These are phyloP conservation scores for Flaveria brownii DNA, from an alignment of 129 eudicot species.

Conservation along the genomic window DNA sequence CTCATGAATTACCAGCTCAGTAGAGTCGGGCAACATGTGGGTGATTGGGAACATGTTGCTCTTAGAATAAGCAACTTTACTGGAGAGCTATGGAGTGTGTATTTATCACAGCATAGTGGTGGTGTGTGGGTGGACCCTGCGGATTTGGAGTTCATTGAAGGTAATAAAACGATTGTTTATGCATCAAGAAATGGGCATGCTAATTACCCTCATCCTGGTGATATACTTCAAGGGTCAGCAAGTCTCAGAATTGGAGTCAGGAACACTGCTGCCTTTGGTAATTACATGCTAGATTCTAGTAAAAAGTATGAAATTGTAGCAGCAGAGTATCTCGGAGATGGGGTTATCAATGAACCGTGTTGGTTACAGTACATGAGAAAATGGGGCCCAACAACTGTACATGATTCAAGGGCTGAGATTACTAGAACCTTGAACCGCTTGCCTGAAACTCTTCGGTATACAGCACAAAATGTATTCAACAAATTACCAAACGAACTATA, in stretches of 20 bases:
- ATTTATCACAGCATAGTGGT: slow-evolving; percentile 86
- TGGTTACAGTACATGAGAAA: slow-evolving; percentile 94
- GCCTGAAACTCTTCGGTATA: slow-evolving; percentile 52
- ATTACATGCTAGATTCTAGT: slow-evolving; percentile 65
- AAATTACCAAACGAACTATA: slow-evolving; percentile 71
- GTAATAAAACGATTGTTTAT: slow-evolving; percentile 64
- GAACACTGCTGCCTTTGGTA: slow-evolving; percentile 66
- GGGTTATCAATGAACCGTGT: slow-evolving; percentile 62
- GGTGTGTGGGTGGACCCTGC: slow-evolving; percentile 78
- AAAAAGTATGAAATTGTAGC: slow-evolving; percentile 61
- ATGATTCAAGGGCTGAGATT: slow-evolving; percentile 63
- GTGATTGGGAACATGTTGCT: slow-evolving; percentile 95
- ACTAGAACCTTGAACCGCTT: slow-evolving; percentile 54
- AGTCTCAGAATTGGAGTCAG: slow-evolving; percentile 76
- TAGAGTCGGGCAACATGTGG: slow-evolving; percentile 77
- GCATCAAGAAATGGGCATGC: slow-evolving; percentile 87
- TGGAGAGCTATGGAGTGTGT: slow-evolving; percentile 72
- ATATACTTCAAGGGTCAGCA: slow-evolving; percentile 68
- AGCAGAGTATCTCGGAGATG: slow-evolving; percentile 87
- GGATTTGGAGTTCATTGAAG: slow-evolving; percentile 75
- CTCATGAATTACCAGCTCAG: slow-evolving; percentile 52
- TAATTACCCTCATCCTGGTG: slow-evolving; percentile 73
- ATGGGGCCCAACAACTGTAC: slow-evolving; percentile 87
- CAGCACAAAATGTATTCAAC: slow-evolving; percentile 45
- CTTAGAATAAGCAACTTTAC: slow-evolving; percentile 88